Evolutionary conservation across 805 yeast species (phyloP), one percentile per base, ranked within the genome.

Genomic region (Myxozyma udenii): DNA sequence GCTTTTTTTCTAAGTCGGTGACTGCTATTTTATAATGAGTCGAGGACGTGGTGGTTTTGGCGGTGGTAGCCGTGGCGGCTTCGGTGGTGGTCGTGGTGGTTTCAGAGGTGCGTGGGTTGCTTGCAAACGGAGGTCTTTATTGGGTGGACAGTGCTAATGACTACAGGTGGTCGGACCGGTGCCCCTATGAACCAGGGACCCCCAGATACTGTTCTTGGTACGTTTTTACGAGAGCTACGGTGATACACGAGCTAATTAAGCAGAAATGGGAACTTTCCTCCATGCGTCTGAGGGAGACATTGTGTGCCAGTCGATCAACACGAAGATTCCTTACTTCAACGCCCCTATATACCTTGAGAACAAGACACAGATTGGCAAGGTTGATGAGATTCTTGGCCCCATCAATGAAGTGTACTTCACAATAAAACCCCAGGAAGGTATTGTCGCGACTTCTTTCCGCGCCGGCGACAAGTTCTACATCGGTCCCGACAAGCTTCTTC

Each of bases 391-490:
- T 58, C 78, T 93, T 62, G 99, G 99, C 46, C 98, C 98, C 43
- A 74, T 93, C 68, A 93, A 93, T 69, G 98, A 93, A 73, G 97
- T 93, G n/a, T 91, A 79, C 69, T 93, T 93, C 79, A 93, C 99
- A 35, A 83, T 93, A 63, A 93, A 93, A 74, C 93, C 97, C 51
- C 77, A 86, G 46, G 98, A 93, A 68, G 99, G 99, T 67, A 93
- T 93, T 47, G 93, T 86, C 69, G 96, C 98, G 50, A 72, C 79
- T 33, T 87, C 96, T 47, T 93, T 93, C 79, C 88, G 88, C 72
- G 85, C 81, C 42, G 98, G 98, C 62, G 98, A 93, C 72, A 90
- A 90, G 74, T 91, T 93, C 70, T 93, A 74, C 76, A 93, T 93
- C 72, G 95, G 90, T 53, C 87, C 95, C 48, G 98, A 93, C 73